Evolutionary conservation across 148 eudicot genomes (phyloP).

Genomic region (Rhododendron ferrugineum): DNA sequence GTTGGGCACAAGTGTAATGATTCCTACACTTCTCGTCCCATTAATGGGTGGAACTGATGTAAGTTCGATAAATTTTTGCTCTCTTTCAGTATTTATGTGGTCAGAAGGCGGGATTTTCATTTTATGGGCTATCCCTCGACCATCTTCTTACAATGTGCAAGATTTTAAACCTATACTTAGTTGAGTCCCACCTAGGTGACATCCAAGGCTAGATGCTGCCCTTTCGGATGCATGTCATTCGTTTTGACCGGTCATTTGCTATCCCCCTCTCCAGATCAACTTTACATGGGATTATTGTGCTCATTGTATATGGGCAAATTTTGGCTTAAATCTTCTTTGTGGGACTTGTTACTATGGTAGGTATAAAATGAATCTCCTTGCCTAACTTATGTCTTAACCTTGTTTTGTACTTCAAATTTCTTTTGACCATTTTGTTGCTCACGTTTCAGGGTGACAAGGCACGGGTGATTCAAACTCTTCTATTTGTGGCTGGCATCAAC

Average conservation of each 20-base stretch:
- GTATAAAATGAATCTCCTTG: constrained; percentile 1
- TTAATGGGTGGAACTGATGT: constrained; percentile 95
- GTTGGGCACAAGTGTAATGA: constrained; percentile 95
- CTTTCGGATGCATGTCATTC: neutral
- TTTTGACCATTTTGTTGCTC: constrained; percentile 12
- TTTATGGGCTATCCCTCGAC: neutral
- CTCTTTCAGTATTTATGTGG: neutral
- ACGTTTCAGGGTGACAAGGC: constrained; percentile 89
- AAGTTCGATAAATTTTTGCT: constrained; percentile 29
- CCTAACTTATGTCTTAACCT: neutral
- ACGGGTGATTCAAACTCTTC: constrained; percentile 87
- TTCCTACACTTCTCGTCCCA: constrained; percentile 78
- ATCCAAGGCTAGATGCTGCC: constrained; percentile 3
- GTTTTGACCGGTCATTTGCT: constrained; percentile 6
- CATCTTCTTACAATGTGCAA: neutral
- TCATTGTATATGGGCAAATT: constrained; percentile 6
- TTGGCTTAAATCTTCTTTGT: constrained; percentile 6
- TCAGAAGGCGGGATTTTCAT: neutral
- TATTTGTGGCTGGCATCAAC: constrained; percentile 91
- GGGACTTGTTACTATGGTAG: constrained; percentile 8
- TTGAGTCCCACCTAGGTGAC: neutral
- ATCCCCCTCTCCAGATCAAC: constrained; percentile 8
- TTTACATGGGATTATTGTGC: neutral
- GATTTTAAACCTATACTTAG: neutral
- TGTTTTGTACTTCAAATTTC: neutral